These are phyloP conservation scores for Globisporangium cylindrosporum DNA, from an alignment of 352 stramenopile genomes.

Conservation along the genomic window DNA sequence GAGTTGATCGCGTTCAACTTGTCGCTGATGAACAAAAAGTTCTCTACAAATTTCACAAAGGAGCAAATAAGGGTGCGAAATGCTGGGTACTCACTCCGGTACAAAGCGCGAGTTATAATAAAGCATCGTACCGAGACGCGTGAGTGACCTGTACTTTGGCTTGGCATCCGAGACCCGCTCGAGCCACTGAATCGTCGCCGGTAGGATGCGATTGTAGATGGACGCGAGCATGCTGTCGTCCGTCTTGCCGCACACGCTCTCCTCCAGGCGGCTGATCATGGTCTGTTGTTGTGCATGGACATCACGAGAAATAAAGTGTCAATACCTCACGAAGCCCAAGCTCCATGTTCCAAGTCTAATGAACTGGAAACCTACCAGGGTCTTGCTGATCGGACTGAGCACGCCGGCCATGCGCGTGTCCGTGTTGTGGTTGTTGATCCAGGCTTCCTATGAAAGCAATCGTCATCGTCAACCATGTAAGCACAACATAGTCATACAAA, in stretches of 20 bases:
- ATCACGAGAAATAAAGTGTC: background rate
- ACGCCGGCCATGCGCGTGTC: constrained; percentile 76
- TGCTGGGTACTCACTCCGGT: background rate
- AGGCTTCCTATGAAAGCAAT: constrained; percentile 35
- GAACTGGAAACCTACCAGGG: constrained; percentile 30
- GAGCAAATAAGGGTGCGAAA: background rate
- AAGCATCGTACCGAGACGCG: constrained; percentile 38
- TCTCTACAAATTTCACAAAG: constrained; percentile 32
- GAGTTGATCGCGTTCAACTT: constrained; percentile 46
- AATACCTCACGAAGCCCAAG: background rate
- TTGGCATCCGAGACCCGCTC: constrained; percentile 63
- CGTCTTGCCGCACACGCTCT: constrained; percentile 54
- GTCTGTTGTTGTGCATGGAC: constrained; percentile 18
- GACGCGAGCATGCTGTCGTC: constrained; percentile 53
- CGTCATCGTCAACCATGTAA: background rate
- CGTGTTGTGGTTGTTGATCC: constrained; percentile 61
- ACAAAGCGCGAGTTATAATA: background rate
- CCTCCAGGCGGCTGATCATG: constrained; percentile 59
- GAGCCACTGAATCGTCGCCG: constrained; percentile 64
- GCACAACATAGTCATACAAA: background rate
- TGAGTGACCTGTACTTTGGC: constrained; percentile 64
- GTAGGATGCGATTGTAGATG: constrained; percentile 67
- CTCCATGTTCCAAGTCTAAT: background rate
- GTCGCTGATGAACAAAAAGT: constrained; percentile 66
- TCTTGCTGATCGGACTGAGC: constrained; percentile 62